Conservation (phyloP, 805 yeast species). For the Wickerhamomyces kurtzmanii region DNA sequence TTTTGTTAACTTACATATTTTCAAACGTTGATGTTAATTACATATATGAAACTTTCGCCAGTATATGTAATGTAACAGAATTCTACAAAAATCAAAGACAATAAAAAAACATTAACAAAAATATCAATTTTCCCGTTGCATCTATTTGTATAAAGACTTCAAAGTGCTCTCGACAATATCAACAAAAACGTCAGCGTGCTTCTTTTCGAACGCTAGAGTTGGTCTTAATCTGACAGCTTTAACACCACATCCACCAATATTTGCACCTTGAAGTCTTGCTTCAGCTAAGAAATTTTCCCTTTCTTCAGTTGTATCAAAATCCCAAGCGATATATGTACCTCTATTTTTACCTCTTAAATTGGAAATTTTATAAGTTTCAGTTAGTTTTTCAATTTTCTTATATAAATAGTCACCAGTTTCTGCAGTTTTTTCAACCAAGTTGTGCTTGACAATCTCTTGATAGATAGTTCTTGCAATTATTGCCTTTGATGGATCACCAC, state of each 20-base stretch:
- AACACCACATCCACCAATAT: conserved; percentile 63
- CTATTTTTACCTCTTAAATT: conserved; percentile 50
- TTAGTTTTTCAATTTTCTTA: conserved; percentile 26
- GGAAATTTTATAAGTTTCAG: conserved; percentile 30
- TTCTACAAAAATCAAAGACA: too few relatives aligned
- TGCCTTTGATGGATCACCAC: conserved; percentile 67
- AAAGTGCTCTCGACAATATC: conserved; percentile 27
- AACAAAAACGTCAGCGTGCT: conserved; percentile 50
- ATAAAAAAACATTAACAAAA: too few relatives aligned
- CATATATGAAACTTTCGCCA: too few relatives aligned
- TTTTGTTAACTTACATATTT: too few relatives aligned
- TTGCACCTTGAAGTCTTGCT: conserved; percentile 44
- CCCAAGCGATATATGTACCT: conserved; percentile 64
- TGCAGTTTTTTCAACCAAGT: conserved; percentile 37
- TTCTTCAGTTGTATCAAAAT: conserved; percentile 28
- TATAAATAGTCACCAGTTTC: conserved; percentile 47
- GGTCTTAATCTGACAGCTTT: conserved; percentile 55
- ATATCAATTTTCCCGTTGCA: not conserved
- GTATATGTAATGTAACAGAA: too few relatives aligned
- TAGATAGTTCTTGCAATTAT: conserved; percentile 52
- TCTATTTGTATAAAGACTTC: conserved; percentile 7
- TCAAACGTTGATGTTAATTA: too few relatives aligned
- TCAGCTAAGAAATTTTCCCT: conserved; percentile 37
- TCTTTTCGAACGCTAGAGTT: conserved; percentile 46
- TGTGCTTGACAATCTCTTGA: conserved; percentile 39